These are phyloP conservation scores for Luvunga scandens DNA, from an alignment of 345 rosid species.

Conservation along the genomic window DNA sequence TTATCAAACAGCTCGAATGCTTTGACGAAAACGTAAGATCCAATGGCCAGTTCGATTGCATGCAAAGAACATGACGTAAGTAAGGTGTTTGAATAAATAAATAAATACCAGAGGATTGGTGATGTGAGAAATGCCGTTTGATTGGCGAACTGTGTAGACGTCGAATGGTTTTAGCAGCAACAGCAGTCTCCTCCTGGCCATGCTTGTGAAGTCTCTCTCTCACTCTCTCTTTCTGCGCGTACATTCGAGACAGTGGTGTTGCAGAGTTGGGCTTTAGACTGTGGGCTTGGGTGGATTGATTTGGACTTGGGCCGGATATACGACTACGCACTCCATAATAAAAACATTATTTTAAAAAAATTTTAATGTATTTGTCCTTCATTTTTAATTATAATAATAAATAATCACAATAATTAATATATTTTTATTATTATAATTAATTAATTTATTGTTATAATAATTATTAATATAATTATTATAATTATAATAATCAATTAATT, in stretches of 20 bases:
- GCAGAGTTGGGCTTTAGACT: neutral
- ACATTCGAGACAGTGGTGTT: neutral
- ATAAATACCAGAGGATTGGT: conserved; percentile 36
- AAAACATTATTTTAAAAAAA: no score
- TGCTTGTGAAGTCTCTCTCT: conserved; percentile 8
- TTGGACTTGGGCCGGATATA: neutral
- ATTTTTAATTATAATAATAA: no score
- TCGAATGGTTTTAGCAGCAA: conserved; percentile 77
- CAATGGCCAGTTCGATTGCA: neutral
- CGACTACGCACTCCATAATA: neutral
- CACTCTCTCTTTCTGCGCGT: neutral
- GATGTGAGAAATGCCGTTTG: conserved; percentile 34
- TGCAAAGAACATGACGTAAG: neutral
- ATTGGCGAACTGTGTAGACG: conserved; percentile 41
- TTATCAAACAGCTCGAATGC: conserved; percentile 39
- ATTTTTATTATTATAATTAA: no score
- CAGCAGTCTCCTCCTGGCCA: conserved; percentile 72
- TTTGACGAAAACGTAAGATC: neutral
- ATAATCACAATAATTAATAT: no score
- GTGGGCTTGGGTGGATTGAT: neutral
- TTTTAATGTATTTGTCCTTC: no score
- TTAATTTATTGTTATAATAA: no score
- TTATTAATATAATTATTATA: no score
- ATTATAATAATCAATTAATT: no score
- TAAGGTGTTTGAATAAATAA: conserved; percentile 11